A percentile compares a stretch with the other conserved stretches of the same genome.
Conservation (phyloP, 352 stramenopile genomes). For the Pythium aristosporum region DNA sequence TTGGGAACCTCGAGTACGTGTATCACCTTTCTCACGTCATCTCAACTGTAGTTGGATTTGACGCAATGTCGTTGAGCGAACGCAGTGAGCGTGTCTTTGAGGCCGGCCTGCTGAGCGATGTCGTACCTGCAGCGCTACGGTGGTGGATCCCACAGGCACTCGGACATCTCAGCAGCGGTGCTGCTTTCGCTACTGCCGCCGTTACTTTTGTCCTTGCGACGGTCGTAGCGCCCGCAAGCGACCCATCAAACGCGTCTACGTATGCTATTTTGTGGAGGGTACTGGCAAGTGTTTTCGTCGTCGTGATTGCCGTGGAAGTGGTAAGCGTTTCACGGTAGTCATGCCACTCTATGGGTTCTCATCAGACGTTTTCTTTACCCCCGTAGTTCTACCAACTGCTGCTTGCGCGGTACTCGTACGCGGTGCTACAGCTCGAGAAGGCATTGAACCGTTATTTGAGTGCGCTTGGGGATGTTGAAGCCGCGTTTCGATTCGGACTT, state of each 20-base stretch:
- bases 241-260: background rate
- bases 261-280: background rate
- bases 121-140: background rate
- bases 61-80: background rate
- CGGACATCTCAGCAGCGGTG: background rate
- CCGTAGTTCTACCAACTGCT: conserved; percentile 6
- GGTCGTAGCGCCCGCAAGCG: background rate
- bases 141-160: conserved; percentile 2
- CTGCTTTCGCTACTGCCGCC: background rate
- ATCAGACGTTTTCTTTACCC: background rate
- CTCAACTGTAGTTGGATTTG: background rate
- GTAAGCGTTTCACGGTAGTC: background rate
- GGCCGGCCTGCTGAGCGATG: background rate
- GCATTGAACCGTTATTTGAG: background rate
- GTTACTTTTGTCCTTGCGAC: background rate
- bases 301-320: background rate
- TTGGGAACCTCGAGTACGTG: conserved; percentile 5
- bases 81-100: conserved; percentile 7
- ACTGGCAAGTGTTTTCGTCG: background rate
- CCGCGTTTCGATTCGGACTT: conserved; percentile 35
- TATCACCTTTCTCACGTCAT: no score
- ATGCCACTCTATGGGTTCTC: background rate
- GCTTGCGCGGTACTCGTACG: conserved; percentile 7
- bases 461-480: conserved; percentile 10
- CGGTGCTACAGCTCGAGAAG: conserved; percentile 1